Percentiles rank a stretch among this genome's conserved stretches.
These are phyloP conservation scores for Aureobasidium uvarum DNA, from an alignment of 2,329 filamentous ascomycete genomes.

Conservation along the genomic window DNA sequence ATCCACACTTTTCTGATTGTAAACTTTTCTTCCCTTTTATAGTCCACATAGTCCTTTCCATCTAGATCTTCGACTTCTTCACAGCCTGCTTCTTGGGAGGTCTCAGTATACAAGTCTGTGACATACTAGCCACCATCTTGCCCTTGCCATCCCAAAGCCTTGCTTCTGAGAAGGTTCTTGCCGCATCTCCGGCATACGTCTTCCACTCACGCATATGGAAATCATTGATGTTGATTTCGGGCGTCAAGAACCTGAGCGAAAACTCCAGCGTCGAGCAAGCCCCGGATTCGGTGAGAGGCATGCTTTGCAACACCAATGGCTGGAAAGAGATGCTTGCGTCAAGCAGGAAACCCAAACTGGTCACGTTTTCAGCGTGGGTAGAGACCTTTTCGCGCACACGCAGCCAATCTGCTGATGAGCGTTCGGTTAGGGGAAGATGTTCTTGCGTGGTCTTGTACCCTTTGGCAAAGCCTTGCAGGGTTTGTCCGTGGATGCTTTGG, in stretches of 20 bases:
- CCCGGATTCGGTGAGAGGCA: slow-evolving; percentile 47
- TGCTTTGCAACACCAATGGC: slow-evolving; percentile 46
- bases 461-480: slow-evolving; percentile 45
- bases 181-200: slow-evolving; percentile 42
- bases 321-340: slow-evolving; percentile 49
- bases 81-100: slow-evolving; percentile 25
- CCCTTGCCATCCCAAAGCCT: slow-evolving; percentile 49
- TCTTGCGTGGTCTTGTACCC: slow-evolving; percentile 40
- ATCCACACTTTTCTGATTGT: no score
- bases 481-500: slow-evolving; percentile 48
- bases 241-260: slow-evolving; percentile 47
- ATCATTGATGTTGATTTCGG: slow-evolving; percentile 41
- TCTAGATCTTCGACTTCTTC: slow-evolving; percentile 7
- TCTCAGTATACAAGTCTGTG: slow-evolving; percentile 47
- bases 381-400: slow-evolving; percentile 33
- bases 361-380: slow-evolving; percentile 39
- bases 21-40: no score
- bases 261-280: slow-evolving; percentile 54
- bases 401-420: slow-evolving; percentile 48
- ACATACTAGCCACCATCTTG: slow-evolving; percentile 49
- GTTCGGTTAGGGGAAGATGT: slow-evolving; percentile 40
- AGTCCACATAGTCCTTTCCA: no score
- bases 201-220: slow-evolving; percentile 50
- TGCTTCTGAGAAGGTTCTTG: slow-evolving; percentile 48
- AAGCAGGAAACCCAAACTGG: slow-evolving; percentile 46